phyloP scores from a whole-genome alignment of 192 early-diverging fungal species.

The Umbelopsis vinacea region DNA sequence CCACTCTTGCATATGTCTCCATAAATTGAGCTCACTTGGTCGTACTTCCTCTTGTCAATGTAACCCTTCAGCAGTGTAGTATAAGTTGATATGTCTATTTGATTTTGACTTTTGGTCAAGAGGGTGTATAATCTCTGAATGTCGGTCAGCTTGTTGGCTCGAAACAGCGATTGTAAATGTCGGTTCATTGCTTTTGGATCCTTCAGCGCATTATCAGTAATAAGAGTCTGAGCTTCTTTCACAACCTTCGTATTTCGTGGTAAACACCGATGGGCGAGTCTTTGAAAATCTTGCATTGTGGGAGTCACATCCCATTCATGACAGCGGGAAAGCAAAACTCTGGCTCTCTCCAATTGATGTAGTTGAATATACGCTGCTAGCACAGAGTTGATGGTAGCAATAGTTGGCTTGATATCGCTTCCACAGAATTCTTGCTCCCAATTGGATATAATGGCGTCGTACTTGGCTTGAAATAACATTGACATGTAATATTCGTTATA shows the following conservation, averaged over 20 bases:
- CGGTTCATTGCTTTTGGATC: conserved; percentile 22
- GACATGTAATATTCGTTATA: conserved; percentile 42
- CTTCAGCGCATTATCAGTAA: neutral
- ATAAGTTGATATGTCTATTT: conserved; percentile 30
- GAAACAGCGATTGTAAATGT: conserved; percentile 32
- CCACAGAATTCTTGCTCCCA: conserved; percentile 10
- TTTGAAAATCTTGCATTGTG: conserved; percentile 27
- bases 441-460: conserved; percentile 29
- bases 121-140: conserved; percentile 3
- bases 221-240: conserved; percentile 4
- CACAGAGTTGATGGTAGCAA: conserved; percentile 33
- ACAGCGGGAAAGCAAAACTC: conserved; percentile 18
- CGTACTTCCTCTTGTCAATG: conserved; percentile 14
- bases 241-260: conserved; percentile 15
- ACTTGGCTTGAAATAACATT: conserved; percentile 32
- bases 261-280: conserved; percentile 32
- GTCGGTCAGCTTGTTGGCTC: conserved; percentile 8
- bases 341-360: conserved; percentile 24
- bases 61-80: conserved; percentile 26
- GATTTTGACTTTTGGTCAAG: neutral
- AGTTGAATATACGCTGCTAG: conserved; percentile 34
- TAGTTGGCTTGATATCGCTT: conserved; percentile 14
- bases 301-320: conserved; percentile 22
- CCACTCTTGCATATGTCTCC: conserved; percentile 20
- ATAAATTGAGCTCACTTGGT: conserved; percentile 17